Evolutionary conservation across 2,329 filamentous ascomycete genomes (phyloP), one percentile per base, ranked within the genome.

Genomic region (Magnaporthales sp.): DNA sequence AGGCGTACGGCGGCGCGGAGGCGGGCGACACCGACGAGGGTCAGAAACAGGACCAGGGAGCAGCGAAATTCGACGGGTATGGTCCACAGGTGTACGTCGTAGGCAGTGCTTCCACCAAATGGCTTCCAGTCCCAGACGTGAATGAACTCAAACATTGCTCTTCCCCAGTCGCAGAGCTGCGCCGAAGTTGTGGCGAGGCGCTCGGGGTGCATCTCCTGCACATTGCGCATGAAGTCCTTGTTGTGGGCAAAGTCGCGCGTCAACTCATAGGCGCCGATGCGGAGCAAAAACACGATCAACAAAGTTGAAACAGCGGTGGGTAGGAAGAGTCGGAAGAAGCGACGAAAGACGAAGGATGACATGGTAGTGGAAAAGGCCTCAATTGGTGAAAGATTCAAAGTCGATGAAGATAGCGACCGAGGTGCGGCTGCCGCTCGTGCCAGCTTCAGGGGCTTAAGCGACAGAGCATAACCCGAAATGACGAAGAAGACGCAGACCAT

Each of bases 401-500:
- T 13, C 10, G 46, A 51, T n/a, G 31, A 51, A 10, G 30, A 30
- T 4, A 24, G 27, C 15, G 63, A 54, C n/a, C 62, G 61, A 22
- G 31, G 66, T 70, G 38, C 19, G 11, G 63, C 63, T 15, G 63
- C 58, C 24, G 56, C 65, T 9, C 29, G 46, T 24, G 30, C 54
- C 10, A 83, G 76, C 68, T 80, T 82, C n/a, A 86, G 70, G 1
- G 83, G 81, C 62, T 80, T 80, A 66, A 87, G 80, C 31, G 81
- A 83, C 13, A 89, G 77, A 2, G 85, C 86, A 73, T 87, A 88
- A 24, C 86, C 86, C 0, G 84, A 86, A 61, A 88, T 84, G 71
- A 87, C 81, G 72, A 87, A 88, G 77, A 89, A 89, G 69, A 87
- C 75, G 74, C 81, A 84, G 54, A 88, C 85, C 70, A 84, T 84